phyloP scores from a whole-genome alignment of 495 filamentous ascomycete genomes.

The Hypoxylon crocopeplum region DNA sequence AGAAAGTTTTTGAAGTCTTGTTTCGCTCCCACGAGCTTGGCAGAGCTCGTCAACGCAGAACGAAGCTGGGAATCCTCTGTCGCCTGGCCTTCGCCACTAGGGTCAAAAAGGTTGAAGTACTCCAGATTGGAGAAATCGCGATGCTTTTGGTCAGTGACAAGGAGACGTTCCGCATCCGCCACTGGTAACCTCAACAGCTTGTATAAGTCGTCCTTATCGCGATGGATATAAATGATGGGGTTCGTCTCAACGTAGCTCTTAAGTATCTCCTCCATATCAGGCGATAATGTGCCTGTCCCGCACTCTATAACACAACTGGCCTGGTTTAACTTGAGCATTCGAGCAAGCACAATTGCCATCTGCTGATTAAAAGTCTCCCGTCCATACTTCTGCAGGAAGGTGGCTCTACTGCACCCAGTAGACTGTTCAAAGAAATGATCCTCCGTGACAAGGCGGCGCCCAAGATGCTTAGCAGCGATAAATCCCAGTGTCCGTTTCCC shows the following conservation, averaged over 20 bases:
- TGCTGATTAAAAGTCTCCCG: constrained; percentile 65
- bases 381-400: constrained; percentile 67
- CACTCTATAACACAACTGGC: constrained; percentile 76
- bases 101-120: constrained; percentile 74
- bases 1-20: constrained; percentile 77
- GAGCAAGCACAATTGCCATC: constrained; percentile 67
- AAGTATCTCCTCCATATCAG: constrained; percentile 64
- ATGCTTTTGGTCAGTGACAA: constrained; percentile 59
- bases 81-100: constrained; percentile 44
- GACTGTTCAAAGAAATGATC: constrained; percentile 73
- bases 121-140: constrained; percentile 78
- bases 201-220: constrained; percentile 71
- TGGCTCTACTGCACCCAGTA: constrained; percentile 66
- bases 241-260: constrained; percentile 66
- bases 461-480: constrained; percentile 75
- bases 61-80: constrained; percentile 53
- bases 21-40: constrained; percentile 72
- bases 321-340: constrained; percentile 69
- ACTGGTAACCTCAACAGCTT: constrained; percentile 62
- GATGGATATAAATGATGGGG: constrained; percentile 76
- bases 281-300: constrained; percentile 60
- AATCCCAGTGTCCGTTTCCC: constrained; percentile 80
- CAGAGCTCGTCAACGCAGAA: constrained; percentile 54
- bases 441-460: constrained; percentile 72
- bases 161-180: constrained; percentile 61